Conservation (phyloP, 345 rosid species). For the Leavenworthia alabamica region DNA sequence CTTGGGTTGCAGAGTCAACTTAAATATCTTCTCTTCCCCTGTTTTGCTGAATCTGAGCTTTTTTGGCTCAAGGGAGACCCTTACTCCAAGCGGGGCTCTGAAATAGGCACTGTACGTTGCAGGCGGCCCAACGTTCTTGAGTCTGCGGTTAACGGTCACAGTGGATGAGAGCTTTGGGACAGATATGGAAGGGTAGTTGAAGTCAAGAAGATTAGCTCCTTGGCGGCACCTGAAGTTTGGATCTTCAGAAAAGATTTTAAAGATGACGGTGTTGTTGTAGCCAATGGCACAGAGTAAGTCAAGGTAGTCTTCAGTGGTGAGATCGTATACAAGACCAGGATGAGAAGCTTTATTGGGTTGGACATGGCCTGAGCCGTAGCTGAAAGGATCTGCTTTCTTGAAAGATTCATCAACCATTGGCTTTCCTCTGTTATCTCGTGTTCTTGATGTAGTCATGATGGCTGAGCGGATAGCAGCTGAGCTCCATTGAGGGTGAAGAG, state of each 20-base stretch:
- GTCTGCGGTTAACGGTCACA: slow-evolving; percentile 36
- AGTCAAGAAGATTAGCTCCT: slow-evolving; percentile 38
- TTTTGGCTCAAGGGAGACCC: slow-evolving; percentile 42
- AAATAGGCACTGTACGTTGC: slow-evolving; percentile 40
- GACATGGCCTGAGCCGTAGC: slow-evolving; percentile 63
- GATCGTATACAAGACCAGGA: slow-evolving; percentile 71
- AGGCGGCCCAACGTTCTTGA: slow-evolving; percentile 69
- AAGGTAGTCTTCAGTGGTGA: slow-evolving; percentile 43
- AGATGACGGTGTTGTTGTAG: slow-evolving; percentile 32
- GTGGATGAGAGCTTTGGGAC: slow-evolving; percentile 31
- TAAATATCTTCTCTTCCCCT: slow-evolving; percentile 52
- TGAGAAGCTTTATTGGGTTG: slow-evolving; percentile 66
- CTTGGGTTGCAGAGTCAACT: slow-evolving; percentile 17
- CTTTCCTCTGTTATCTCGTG: slow-evolving; percentile 41
- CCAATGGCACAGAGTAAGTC: slow-evolving; percentile 66
- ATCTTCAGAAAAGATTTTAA: slow-evolving; percentile 30
- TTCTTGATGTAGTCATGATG: slow-evolving; percentile 57
- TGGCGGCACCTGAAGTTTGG: slow-evolving; percentile 34
- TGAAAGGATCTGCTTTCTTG: slow-evolving; percentile 47
- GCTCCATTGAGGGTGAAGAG: slow-evolving; percentile 44
- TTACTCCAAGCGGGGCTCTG: slow-evolving; percentile 40
- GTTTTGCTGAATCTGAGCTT: slow-evolving; percentile 34
- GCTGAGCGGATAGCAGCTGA: slow-evolving; percentile 56
- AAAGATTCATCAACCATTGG: slow-evolving; percentile 39
- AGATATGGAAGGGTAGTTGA: slow-evolving; percentile 71